Base-by-base conservation (phyloP, 2,329 filamentous ascomycete species). In the Didymella pomorum region DNA sequence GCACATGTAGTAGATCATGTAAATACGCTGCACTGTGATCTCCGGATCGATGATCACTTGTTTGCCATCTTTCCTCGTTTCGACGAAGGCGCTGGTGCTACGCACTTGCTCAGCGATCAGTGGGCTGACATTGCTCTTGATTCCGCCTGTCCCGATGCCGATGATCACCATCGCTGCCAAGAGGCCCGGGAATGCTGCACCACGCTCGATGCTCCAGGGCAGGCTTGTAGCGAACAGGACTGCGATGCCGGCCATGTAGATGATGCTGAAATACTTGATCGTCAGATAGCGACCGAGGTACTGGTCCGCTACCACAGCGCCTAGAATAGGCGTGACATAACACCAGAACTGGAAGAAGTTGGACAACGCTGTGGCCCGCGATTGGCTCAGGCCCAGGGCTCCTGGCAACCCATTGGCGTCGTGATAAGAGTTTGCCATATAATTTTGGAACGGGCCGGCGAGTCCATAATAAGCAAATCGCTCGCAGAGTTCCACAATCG, bases 131-230 rank as follows among this genome's bases (percentile, higher is more conserved):
- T 93, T 93, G 63, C 88, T 86, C 81, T 93, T 94, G 84, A 93
- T 92, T 69, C 91, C 89, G 61, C 90, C 90, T 1, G 89, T 91
- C 42, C 90, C 90, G 28, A 91, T 75, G n/a, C 89, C 89, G 71
- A 92, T 85, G 70, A 92, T 83, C 43, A 90, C 76, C 64, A 90
- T 81, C 23, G 86, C 86, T 28, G 87, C 77, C 2, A 88, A 75
- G 67, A 92, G 89, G 50, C 85, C 87, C 1, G 80, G 88, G 44
- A 91, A 84, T 0, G 88, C 81, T 12, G 81, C 79, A 16, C 87
- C 82, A 33, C 85, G 78, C 43, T 84, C 78, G 45, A 92, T 87
- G 46, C 90, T 86, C 3, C 73, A 69, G 0, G 89, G 89, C 1
- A 89, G 78, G 16, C 89, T 84, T 2, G 89, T 86, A 28, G 87